Conservation (phyloP, 2,329 filamentous ascomycete species). For the Alternaria gaisen region DNA sequence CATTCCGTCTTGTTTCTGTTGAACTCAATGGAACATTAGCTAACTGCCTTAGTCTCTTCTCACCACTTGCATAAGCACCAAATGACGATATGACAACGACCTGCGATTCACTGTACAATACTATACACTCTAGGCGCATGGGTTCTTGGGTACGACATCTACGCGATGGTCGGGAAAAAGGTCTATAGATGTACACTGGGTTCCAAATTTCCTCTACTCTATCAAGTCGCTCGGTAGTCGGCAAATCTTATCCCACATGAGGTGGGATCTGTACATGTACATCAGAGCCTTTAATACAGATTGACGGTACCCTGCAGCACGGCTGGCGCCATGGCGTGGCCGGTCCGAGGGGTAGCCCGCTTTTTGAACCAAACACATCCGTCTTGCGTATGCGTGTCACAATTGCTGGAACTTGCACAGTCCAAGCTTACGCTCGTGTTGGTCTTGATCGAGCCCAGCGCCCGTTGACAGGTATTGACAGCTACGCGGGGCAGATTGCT, state of each 20-base stretch:
- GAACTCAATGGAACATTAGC: conserved; percentile 9
- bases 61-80: conserved; percentile 46
- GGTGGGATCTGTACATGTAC: conserved; percentile 31
- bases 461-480: conserved; percentile 20
- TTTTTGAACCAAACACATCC: conserved; percentile 16
- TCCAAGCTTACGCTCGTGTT: conserved; percentile 6
- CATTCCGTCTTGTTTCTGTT: not conserved
- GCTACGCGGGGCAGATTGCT: conserved; percentile 17
- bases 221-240: conserved; percentile 23
- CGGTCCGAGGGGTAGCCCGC: conserved; percentile 8
- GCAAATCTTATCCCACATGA: conserved; percentile 20
- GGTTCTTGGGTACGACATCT: conserved; percentile 25
- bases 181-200: not conserved
- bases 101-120: conserved; percentile 43
- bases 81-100: conserved; percentile 20
- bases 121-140: conserved; percentile 37
- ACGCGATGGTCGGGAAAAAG: conserved; percentile 17
- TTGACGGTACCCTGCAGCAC: conserved; percentile 19
- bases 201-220: conserved; percentile 29
- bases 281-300: conserved; percentile 21
- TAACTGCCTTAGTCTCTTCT: conserved; percentile 48
- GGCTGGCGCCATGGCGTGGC: conserved; percentile 23
- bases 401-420: conserved; percentile 18
- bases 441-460: conserved; percentile 4
- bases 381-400: conserved; percentile 26